phyloP scores from a whole-genome alignment of 2,329 filamentous ascomycete genomes.

The Lizonia empirigonia region DNA sequence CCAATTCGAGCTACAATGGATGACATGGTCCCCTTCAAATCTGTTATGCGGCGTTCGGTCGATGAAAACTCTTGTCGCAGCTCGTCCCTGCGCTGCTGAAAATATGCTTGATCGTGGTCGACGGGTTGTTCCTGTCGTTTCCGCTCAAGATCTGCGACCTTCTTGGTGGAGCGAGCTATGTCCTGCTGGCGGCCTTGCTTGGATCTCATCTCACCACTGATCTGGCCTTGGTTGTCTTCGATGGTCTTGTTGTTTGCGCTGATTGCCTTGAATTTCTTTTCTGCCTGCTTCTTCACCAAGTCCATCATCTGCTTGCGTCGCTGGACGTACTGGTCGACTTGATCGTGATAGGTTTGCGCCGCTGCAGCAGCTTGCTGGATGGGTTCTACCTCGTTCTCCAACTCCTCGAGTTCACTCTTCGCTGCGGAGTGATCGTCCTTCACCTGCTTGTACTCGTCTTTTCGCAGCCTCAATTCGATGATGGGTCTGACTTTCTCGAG shows the following conservation, averaged over 20 bases:
- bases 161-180: constrained; percentile 45
- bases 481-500: constrained; percentile 70
- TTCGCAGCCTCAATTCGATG: constrained; percentile 66
- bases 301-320: constrained; percentile 62
- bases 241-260: constrained; percentile 45
- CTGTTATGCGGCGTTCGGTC: constrained; percentile 51
- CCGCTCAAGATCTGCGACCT: constrained; percentile 68
- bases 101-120: constrained; percentile 71
- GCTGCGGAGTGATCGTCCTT: constrained; percentile 64
- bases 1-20: constrained; percentile 21
- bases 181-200: constrained; percentile 48
- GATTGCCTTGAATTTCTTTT: constrained; percentile 47
- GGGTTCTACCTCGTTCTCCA: constrained; percentile 69
- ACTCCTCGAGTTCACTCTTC: constrained; percentile 60
- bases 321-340: constrained; percentile 62
- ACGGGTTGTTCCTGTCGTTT: constrained; percentile 66
- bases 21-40: constrained; percentile 51
- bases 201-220: constrained; percentile 50
- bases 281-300: constrained; percentile 59
- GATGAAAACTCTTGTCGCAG: constrained; percentile 57
- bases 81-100: constrained; percentile 73
- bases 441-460: constrained; percentile 55
- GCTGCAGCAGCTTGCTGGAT: constrained; percentile 69
- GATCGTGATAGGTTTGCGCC: constrained; percentile 70
- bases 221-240: constrained; percentile 52